These are phyloP conservation scores for Taxillus chinensis DNA, from an alignment of 164 flowering plant genomes.

Conservation along the genomic window DNA sequence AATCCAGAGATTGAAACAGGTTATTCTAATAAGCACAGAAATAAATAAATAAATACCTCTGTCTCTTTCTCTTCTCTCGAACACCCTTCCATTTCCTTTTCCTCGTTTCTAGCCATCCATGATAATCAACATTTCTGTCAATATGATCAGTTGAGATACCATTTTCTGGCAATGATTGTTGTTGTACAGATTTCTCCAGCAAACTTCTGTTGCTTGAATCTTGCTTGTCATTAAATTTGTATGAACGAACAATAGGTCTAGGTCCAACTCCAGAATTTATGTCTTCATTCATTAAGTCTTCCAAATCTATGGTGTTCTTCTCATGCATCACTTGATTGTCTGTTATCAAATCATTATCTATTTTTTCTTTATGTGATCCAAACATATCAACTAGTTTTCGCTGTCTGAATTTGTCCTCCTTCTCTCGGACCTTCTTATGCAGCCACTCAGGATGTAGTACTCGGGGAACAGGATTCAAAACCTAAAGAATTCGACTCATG, in stretches of 20 bases:
- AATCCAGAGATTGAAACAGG: too few species aligned
- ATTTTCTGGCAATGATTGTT: constrained; percentile 16
- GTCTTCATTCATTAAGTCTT: constrained; percentile 48
- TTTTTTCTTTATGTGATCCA: constrained; percentile 21
- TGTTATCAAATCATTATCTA: constrained; percentile 8
- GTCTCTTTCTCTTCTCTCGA: constrained; percentile 68
- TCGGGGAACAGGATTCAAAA: constrained; percentile 93
- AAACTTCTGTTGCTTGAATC: constrained; percentile 15
- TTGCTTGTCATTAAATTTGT: constrained; percentile 32
- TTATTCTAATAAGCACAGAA: too few species aligned
- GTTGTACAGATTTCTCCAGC: constrained; percentile 10
- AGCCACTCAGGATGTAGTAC: constrained; percentile 99
- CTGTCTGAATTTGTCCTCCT: constrained; percentile 92
- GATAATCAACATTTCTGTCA: constrained; percentile 76
- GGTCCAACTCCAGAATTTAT: constrained; percentile 30
- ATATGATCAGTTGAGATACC: constrained; percentile 21
- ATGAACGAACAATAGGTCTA: constrained; percentile 58
- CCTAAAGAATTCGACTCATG: constrained; percentile 35
- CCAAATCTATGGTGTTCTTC: constrained; percentile 50
- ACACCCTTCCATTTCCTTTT: constrained; percentile 86
- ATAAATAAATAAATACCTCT: constrained; percentile 35
- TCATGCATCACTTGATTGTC: constrained; percentile 17
- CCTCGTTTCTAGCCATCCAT: constrained; percentile 81
- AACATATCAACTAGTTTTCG: constrained; percentile 77
- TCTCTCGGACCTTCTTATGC: constrained; percentile 91